Evolutionary conservation across 805 yeast genomes (phyloP).

Genomic region (Brettanomyces bruxellensis): DNA sequence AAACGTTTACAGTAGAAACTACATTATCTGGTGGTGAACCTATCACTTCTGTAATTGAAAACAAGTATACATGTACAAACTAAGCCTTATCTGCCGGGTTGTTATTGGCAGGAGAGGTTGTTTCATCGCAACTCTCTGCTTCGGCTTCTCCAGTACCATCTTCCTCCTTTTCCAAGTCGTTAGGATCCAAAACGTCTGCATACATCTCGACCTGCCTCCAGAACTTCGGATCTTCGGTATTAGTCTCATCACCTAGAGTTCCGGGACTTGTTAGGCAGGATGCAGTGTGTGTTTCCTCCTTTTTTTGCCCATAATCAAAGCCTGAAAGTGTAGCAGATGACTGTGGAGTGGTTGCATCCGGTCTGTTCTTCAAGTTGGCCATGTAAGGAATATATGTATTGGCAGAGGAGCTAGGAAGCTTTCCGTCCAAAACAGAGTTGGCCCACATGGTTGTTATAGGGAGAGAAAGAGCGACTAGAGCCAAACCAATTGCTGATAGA

Average conservation of each 20-base stretch:
- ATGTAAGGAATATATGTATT: slow-evolving; percentile 12
- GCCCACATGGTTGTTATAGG: slow-evolving; percentile 93
- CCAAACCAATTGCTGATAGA: slow-evolving; percentile 43
- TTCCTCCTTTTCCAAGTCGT: slow-evolving; percentile 8
- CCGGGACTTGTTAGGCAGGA: not conserved
- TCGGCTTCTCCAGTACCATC: not conserved
- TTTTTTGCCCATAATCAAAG: not conserved
- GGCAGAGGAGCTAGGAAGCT: slow-evolving; percentile 31
- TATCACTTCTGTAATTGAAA: too few relatives aligned
- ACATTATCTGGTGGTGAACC: too few relatives aligned
- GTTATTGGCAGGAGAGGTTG: too few relatives aligned
- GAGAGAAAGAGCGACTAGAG: slow-evolving; percentile 60
- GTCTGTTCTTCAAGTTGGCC: not conserved
- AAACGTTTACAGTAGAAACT: too few relatives aligned
- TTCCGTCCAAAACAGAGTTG: slow-evolving; percentile 45
- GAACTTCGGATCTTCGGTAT: slow-evolving; percentile 14
- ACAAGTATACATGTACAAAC: too few relatives aligned
- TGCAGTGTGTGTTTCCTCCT: not conserved
- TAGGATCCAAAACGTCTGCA: slow-evolving; percentile 18
- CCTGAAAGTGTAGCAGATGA: not conserved
- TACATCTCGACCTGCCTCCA: slow-evolving; percentile 25
- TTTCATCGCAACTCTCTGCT: too few relatives aligned
- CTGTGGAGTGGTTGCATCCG: not conserved
- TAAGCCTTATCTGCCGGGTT: too few relatives aligned
- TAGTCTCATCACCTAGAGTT: slow-evolving; percentile 4